phyloP scores from a whole-genome alignment of 1,139 yeast species.

The Yamadazyma oceani region DNA sequence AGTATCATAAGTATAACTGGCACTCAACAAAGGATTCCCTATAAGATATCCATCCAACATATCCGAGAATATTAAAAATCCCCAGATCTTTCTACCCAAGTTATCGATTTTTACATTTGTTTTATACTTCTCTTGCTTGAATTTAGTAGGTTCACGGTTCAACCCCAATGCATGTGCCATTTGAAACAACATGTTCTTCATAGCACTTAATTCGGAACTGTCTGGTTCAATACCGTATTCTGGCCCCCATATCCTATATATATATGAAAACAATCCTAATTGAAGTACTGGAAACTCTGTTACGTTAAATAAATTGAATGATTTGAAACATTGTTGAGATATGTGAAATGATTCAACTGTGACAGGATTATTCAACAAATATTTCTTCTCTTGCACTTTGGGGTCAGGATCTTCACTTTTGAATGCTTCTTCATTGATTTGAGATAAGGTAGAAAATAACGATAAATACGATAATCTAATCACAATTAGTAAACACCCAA shows the following conservation, averaged over 20 bases:
- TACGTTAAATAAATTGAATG: slow-evolving; percentile 32
- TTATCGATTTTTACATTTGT: slow-evolving; percentile 3
- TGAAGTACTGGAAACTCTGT: slow-evolving; percentile 34
- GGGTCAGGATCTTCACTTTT: slow-evolving; percentile 25
- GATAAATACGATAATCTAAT: slow-evolving; percentile 31
- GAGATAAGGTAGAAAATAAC: slow-evolving; percentile 28
- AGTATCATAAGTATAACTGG: slow-evolving; percentile 29
- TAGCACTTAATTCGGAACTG: slow-evolving; percentile 45
- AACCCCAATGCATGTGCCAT: slow-evolving; percentile 42
- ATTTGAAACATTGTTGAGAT: slow-evolving; percentile 37
- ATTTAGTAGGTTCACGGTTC: slow-evolving; percentile 3
- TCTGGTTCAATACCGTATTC: slow-evolving; percentile 54
- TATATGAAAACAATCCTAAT: slow-evolving; percentile 23
- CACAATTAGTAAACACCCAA: slow-evolving; percentile 29
- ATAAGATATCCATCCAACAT: slow-evolving; percentile 28
- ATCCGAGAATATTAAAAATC: slow-evolving; percentile 28
- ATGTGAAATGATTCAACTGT: slow-evolving; percentile 25
- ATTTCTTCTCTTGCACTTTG: slow-evolving; percentile 13
- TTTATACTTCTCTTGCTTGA: too few species aligned
- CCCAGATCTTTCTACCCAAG: slow-evolving; percentile 31
- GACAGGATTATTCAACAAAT: slow-evolving; percentile 15
- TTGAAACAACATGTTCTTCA: slow-evolving; percentile 35
- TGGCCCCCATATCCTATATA: slow-evolving; percentile 43
- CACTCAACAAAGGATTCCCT: slow-evolving; percentile 35
- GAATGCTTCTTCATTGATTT: slow-evolving; percentile 26